Evolutionary conservation across 768 basidiomycete species (phyloP).

Genomic region (Lactarius quietus): DNA sequence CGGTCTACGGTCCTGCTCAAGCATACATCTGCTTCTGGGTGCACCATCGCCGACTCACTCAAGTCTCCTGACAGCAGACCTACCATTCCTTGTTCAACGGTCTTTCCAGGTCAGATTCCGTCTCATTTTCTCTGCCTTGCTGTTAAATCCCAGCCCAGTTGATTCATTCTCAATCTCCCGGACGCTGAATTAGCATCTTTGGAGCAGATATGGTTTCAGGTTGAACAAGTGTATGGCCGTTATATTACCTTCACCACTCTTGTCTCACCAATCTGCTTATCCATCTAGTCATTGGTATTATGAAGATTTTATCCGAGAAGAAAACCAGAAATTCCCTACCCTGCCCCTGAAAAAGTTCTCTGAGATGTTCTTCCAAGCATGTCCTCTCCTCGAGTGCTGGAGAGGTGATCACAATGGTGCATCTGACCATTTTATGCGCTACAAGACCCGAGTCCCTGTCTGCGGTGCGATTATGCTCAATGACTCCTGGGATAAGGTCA

Average conservation of each 20-base stretch:
- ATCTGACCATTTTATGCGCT: constrained; percentile 88
- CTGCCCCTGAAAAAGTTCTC: constrained; percentile 91
- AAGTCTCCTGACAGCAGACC: no score
- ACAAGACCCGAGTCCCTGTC: constrained; percentile 95
- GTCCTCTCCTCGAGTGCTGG: constrained; percentile 80
- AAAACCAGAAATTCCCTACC: constrained; percentile 83
- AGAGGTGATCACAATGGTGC: constrained; percentile 81
- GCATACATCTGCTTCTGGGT: no score
- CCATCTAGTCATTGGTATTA: constrained; percentile 94
- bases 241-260: constrained; percentile 10
- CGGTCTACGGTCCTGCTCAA: no score
- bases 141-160: constrained; percentile 43
- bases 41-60: no score
- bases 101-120: constrained; percentile 68
- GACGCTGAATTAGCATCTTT: constrained; percentile 87
- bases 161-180: constrained; percentile 95
- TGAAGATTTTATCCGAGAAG: constrained; percentile 95
- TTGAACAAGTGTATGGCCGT: constrained; percentile 90
- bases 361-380: constrained; percentile 81
- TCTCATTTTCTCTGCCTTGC: constrained; percentile 22
- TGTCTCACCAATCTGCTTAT: constrained; percentile 24
- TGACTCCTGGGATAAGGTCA: constrained; percentile 87
- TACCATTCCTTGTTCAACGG: no score
- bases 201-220: constrained; percentile 96
- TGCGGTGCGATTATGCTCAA: constrained; percentile 98